These are phyloP conservation scores for Hypoxylon sp. DNA, from an alignment of 2,329 filamentous ascomycete species.

Conservation along the genomic window DNA sequence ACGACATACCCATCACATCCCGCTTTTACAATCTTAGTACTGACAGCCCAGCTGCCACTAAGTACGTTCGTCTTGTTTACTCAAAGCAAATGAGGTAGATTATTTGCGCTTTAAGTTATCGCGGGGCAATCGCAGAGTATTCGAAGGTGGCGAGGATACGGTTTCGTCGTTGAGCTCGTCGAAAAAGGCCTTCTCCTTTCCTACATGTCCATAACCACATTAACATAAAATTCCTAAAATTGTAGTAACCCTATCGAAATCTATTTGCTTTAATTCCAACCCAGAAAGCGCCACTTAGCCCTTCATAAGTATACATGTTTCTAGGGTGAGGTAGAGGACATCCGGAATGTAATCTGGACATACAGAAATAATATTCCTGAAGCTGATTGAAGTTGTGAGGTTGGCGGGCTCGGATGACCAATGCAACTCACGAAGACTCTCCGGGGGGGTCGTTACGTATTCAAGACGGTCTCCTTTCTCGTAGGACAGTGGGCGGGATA, in stretches of 20 bases:
- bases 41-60: constrained; percentile 47
- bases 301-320: constrained; percentile 26
- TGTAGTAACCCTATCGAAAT: constrained; percentile 31
- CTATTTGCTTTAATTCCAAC: constrained; percentile 10
- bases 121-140: constrained; percentile 27
- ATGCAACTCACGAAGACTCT: constrained; percentile 40
- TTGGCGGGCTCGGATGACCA: constrained; percentile 43
- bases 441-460: constrained; percentile 36
- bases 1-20: constrained; percentile 54
- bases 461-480: constrained; percentile 36
- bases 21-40: constrained; percentile 45
- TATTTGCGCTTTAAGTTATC: constrained; percentile 33
- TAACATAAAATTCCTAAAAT: constrained; percentile 40
- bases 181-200: constrained; percentile 40
- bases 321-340: constrained; percentile 13
- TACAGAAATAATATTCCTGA: constrained; percentile 36
- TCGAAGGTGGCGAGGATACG: constrained; percentile 28
- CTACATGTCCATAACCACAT: constrained; percentile 41
- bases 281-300: constrained; percentile 37
- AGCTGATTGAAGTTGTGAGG: constrained; percentile 22
- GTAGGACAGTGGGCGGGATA: constrained; percentile 18
- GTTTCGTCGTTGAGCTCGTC: constrained; percentile 31
- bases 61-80: constrained; percentile 30
- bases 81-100: constrained; percentile 21
- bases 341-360: constrained; percentile 24